These are phyloP conservation scores for Silene noctiflora DNA, from an alignment of 179 eudicot genomes.

Conservation along the genomic window DNA sequence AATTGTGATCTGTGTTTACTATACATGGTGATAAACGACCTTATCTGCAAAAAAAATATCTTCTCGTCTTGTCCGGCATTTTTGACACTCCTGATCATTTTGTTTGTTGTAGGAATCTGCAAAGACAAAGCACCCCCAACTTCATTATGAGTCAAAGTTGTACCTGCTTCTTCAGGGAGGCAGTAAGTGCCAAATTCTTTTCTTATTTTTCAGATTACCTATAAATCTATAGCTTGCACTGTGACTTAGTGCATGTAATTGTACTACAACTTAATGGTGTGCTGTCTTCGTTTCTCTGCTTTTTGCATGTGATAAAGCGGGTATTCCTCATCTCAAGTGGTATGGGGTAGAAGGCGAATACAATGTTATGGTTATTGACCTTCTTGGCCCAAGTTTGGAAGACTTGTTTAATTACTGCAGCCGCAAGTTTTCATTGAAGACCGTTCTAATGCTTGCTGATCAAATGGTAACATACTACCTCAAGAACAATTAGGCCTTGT, in stretches of 20 bases:
- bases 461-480: slow-evolving; percentile 48
- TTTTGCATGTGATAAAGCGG: slow-evolving; percentile 41
- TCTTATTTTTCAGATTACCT: neutral
- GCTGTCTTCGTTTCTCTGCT: neutral
- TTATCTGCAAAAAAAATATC: neutral
- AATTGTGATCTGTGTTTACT: neutral
- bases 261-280: neutral
- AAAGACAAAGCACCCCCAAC: slow-evolving; percentile 56
- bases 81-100: neutral
- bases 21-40: neutral
- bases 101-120: slow-evolving; percentile 39
- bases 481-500: neutral
- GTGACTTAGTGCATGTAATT: neutral
- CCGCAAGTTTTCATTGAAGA: slow-evolving; percentile 53
- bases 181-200: slow-evolving; percentile 35
- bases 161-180: slow-evolving; percentile 64
- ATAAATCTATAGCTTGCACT: neutral
- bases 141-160: slow-evolving; percentile 49
- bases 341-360: slow-evolving; percentile 66
- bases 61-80: neutral
- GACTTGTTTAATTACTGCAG: slow-evolving; percentile 67
- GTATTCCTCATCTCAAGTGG: slow-evolving; percentile 68
- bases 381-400: slow-evolving; percentile 71
- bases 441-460: slow-evolving; percentile 71
- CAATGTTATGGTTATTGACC: slow-evolving; percentile 70